phyloP scores from a whole-genome alignment of 2,329 filamentous ascomycete species.

The Nigrospora oryzae region DNA sequence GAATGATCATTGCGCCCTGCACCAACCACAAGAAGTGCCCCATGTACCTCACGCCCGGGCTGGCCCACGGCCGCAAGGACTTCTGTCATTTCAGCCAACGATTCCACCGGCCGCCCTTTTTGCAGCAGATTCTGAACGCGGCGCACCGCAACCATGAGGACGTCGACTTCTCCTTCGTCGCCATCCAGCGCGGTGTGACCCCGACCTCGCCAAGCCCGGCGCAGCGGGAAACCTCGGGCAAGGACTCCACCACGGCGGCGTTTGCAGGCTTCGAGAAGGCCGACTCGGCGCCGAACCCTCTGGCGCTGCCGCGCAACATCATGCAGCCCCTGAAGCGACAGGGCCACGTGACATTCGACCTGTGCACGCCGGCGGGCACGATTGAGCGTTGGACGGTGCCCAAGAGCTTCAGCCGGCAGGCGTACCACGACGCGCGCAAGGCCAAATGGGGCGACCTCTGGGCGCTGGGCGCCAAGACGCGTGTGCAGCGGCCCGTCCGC shows the following conservation, averaged over 20 bases:
- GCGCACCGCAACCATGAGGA: slow-evolving; percentile 77
- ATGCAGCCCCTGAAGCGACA: slow-evolving; percentile 77
- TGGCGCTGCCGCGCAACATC: slow-evolving; percentile 70
- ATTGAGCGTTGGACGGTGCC: slow-evolving; percentile 94
- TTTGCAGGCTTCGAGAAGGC: slow-evolving; percentile 63
- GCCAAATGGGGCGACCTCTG: slow-evolving; percentile 87
- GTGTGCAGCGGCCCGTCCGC: slow-evolving; percentile 52
- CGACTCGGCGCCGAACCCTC: slow-evolving; percentile 38
- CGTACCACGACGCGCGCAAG: slow-evolving; percentile 90
- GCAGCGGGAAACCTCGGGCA: slow-evolving; percentile 28
- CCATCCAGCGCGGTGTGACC: slow-evolving; percentile 69
- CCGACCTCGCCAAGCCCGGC: slow-evolving; percentile 9
- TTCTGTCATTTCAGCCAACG: slow-evolving; percentile 88
- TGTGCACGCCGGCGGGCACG: slow-evolving; percentile 78
- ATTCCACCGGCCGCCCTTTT: slow-evolving; percentile 73
- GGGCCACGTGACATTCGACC: slow-evolving; percentile 80
- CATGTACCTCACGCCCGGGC: slow-evolving; percentile 71
- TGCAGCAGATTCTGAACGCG: slow-evolving; percentile 67
- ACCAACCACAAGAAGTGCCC: slow-evolving; percentile 85
- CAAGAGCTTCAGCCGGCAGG: slow-evolving; percentile 68
- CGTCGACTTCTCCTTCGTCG: slow-evolving; percentile 82
- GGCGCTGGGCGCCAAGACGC: slow-evolving; percentile 89
- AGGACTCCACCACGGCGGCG: slow-evolving; percentile 52
- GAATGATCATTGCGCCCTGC: slow-evolving; percentile 66
- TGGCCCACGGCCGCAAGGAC: slow-evolving; percentile 69